phyloP scores from a whole-genome alignment of 345 rosid species.

The Kandelia obovata region DNA sequence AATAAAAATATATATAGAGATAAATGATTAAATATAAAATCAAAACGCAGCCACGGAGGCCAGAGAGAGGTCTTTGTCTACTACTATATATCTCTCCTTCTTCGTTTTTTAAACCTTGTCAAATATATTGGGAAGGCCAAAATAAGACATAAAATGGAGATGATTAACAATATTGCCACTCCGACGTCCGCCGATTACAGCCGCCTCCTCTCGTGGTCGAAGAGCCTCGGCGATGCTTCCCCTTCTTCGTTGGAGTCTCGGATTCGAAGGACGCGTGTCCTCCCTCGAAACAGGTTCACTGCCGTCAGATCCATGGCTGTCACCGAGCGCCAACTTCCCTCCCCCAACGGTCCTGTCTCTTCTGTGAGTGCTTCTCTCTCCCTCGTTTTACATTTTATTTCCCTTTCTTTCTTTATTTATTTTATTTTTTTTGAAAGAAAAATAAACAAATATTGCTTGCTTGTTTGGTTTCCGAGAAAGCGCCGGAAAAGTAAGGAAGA shows the following conservation, averaged over 20 bases:
- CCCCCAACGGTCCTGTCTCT: constrained; percentile 40
- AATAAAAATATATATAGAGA: too few species aligned
- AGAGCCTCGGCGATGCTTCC: constrained; percentile 23
- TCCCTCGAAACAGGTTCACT: constrained; percentile 22
- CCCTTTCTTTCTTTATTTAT: background rate
- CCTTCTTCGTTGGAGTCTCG: constrained; percentile 14
- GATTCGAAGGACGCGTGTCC: constrained; percentile 5
- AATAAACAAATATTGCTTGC: too few species aligned
- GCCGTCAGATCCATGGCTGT: constrained; percentile 42
- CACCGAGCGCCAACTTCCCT: constrained; percentile 21
- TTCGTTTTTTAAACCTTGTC: background rate
- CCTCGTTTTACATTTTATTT: background rate
- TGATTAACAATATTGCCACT: constrained; percentile 29
- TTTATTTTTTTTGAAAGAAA: background rate
- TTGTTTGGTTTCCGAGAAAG: constrained; percentile 4
- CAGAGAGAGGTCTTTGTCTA: background rate
- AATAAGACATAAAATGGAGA: constrained; percentile 23
- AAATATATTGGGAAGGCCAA: background rate
- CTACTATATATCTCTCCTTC: too few species aligned
- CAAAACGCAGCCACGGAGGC: too few species aligned
- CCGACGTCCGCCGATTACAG: constrained; percentile 21
- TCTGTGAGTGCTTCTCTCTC: constrained; percentile 36
- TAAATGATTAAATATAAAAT: too few species aligned
- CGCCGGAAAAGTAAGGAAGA: background rate
- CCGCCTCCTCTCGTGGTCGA: constrained; percentile 40